A percentile compares a stretch with the other conserved stretches of the same genome.
Evolutionary conservation across 208 protist species (phyloP).

Genomic region (Leptomonas seymouri): DNA sequence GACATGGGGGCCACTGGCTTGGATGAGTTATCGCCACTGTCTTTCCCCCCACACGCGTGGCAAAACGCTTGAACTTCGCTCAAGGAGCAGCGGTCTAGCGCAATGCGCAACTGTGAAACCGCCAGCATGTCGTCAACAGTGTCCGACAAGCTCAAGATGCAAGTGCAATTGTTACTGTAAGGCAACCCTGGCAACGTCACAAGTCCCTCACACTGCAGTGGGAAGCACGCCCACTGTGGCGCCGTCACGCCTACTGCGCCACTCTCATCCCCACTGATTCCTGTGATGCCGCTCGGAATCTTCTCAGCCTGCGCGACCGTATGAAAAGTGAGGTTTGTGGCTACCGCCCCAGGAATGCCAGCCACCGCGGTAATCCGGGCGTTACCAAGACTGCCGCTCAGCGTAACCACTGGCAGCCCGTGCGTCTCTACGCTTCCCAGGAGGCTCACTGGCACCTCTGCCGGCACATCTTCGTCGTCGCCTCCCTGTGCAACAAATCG

Average conservation of each 20-base stretch:
- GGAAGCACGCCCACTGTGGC: conserved; percentile 15
- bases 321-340: conserved; percentile 24
- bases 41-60: conserved; percentile 5
- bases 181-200: conserved; percentile 17
- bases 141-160: conserved; percentile 1
- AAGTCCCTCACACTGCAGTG: conserved; percentile 20
- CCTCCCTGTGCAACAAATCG: conserved; percentile 10
- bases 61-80: conserved; percentile 8
- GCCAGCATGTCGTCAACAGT: background rate
- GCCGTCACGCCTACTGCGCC: background rate
- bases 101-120: conserved; percentile 18
- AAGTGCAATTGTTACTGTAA: conserved; percentile 15
- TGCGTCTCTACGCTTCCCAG: conserved; percentile 17
- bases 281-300: background rate
- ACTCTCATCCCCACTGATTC: background rate
- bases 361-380: conserved; percentile 4
- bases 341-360: conserved; percentile 22
- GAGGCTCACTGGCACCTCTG: conserved; percentile 25
- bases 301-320: conserved; percentile 17
- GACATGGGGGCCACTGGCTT: background rate
- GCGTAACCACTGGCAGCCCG: conserved; percentile 22
- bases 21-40: background rate
- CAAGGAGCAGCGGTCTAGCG: conserved; percentile 8
- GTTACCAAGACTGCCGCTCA: conserved; percentile 27
- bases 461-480: background rate